Evolutionary conservation across 139 green algal genomes (phyloP).

Genomic region (Zygnema cylindricum): DNA sequence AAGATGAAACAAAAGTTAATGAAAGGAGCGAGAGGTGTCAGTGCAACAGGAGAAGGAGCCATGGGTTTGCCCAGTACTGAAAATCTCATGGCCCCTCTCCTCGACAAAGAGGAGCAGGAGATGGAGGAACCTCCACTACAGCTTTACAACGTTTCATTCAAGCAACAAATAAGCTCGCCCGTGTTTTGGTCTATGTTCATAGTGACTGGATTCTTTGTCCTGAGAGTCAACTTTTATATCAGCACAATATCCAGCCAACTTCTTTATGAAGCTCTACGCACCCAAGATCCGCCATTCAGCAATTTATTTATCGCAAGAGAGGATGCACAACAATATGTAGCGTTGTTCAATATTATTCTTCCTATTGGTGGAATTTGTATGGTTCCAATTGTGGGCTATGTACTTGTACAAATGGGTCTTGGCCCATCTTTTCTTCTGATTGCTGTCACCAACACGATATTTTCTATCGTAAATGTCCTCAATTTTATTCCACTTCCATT

Average conservation of each 20-base stretch:
- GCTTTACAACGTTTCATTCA: constrained; percentile 23
- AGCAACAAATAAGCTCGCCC: neutral
- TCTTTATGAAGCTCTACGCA: neutral
- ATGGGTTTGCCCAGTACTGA: neutral
- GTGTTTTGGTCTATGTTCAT: constrained; percentile 33
- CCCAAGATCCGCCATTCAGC: neutral
- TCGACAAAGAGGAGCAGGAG: neutral
- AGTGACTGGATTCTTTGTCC: constrained; percentile 26
- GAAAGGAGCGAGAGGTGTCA: neutral
- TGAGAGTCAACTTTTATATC: constrained; percentile 51
- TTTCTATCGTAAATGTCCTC: constrained; percentile 4
- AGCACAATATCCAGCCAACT: constrained; percentile 27
- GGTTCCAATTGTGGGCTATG: constrained; percentile 31
- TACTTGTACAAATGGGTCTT: constrained; percentile 19
- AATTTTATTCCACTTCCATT: neutral
- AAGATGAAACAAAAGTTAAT: neutral
- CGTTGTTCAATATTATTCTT: constrained; percentile 40
- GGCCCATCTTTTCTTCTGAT: constrained; percentile 24
- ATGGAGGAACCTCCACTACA: neutral
- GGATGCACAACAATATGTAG: constrained; percentile 6
- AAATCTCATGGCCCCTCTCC: constrained; percentile 18
- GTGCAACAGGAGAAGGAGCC: neutral
- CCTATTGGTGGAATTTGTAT: constrained; percentile 26
- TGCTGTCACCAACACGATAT: constrained; percentile 15
- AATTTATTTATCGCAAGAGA: neutral